Evolutionary conservation across 1,284 basidiomycete species (phyloP), one percentile per base, ranked within the genome.

Genomic region (Nidula niveotomentosa): DNA sequence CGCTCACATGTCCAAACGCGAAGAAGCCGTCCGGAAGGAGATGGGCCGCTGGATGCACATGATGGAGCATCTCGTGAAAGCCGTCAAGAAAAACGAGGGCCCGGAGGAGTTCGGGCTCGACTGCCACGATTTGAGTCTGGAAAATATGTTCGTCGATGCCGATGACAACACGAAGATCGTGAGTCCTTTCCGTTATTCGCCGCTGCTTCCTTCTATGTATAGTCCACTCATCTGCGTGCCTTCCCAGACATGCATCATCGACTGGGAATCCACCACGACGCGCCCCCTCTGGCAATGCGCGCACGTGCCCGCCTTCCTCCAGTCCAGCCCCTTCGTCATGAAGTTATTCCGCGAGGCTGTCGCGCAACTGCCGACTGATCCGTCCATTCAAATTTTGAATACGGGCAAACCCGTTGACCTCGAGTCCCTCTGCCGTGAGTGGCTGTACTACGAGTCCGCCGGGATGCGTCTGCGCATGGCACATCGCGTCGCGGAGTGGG

Each of bases 221-320:
- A 48, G 36, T 34, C n/a, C 39, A 35, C 39, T 53, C 49, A 48
- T 59, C 50, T 18, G 53, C 51, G 52, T 48, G 41, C 13, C 23
- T 48, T 56, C 44, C 30, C 43, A 41, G 90, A 88, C 88, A 1
- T 90, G 88, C 62, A 81, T 93, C 58, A 92, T 93, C 49, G 90
- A 93, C 62, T 92, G 90, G 90, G 90, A 93, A 66, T 90, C 89
- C 8, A 91, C 90, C 13, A 90, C 89, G 7, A 91, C 85, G 4
- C 79, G 90, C 15, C 90, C 90, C 6, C 77, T 93, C 17, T 92
- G 93, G 83, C 86, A 86, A 30, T 87, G 86, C 58, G 88, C 91
- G 0, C 89, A 95, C 61, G 76, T 91, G 2, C 89, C 90, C 0
- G 82, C 88, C 0, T 91, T 92, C 66, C 80, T 93, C 6, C 84